Base-by-base conservation (phyloP, 2,329 filamentous ascomycete species). In the Coniochaeta ligniaria region DNA sequence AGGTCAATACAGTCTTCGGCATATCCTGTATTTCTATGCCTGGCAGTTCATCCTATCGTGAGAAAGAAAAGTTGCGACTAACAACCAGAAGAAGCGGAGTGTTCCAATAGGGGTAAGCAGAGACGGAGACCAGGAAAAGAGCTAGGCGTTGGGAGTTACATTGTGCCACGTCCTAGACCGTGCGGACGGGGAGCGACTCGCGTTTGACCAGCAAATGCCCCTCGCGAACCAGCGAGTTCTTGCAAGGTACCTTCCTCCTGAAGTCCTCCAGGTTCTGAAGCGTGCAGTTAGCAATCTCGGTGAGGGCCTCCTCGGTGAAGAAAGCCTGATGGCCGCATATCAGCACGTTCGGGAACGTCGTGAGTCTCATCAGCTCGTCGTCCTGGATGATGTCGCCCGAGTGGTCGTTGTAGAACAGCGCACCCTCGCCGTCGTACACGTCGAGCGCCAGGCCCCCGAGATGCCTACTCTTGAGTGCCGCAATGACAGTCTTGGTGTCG, bases 251-350 rank as follows among this genome's bases (percentile, higher is more conserved):
- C 0, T 63, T 67, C 11, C 62, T 63, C 26, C 71, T 66, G 20
- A 80, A 79, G 62, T 82, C 78, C 31, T 75, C 74, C 3, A 87
- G 67, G 68, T 88, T 89, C 60, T 74, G 71, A 62, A 88, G 66
- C 1, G 85, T 88, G 59, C 77, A 81, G 54, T 81, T 78, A 1
- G 86, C 80, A 66, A 89, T 90, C 72, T 88, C 85, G 8, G 75
- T 74, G 57, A 90, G 72, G 1, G 87, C 87, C 72, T 89, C 86
- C 36, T 81, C 74, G 6, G 86, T 89, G 66, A 90, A 87, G 73
- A 89, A 90, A 1, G 84, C 87, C 74, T 89, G 87, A 66, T 90
- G 87, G 0, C 86, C 86, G 64, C 82, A 86, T 62, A 90, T 74
- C 52, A 90, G 70, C 3, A 88, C 86, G 63, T 89, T 89, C 62